Evolutionary conservation across 2,329 filamentous ascomycete genomes (phyloP).

Genomic region (Alternaria novae-zelandiae): DNA sequence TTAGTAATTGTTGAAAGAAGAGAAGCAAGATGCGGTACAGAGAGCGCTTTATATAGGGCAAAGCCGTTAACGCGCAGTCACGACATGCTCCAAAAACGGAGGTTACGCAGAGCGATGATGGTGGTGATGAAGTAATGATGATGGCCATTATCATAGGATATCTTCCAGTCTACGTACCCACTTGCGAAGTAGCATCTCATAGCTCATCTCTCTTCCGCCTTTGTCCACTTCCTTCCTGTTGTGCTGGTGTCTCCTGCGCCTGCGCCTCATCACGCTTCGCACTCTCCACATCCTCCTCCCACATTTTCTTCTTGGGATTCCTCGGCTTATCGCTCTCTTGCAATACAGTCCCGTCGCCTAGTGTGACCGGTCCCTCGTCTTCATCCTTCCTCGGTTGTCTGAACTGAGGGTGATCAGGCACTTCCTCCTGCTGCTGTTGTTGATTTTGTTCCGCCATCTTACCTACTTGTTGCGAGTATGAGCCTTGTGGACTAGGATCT

Average conservation of each 20-base stretch:
- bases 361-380: slow-evolving; percentile 43
- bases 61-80: background rate
- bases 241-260: slow-evolving; percentile 6
- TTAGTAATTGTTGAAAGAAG: background rate
- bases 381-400: slow-evolving; percentile 28
- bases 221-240: slow-evolving; percentile 13
- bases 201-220: slow-evolving; percentile 31
- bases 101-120: background rate
- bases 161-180: background rate
- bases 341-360: slow-evolving; percentile 56
- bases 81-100: background rate
- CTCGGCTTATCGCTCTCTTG: slow-evolving; percentile 48
- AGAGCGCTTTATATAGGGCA: background rate
- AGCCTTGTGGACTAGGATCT: slow-evolving; percentile 45
- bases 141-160: background rate
- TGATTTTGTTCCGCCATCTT: slow-evolving; percentile 30
- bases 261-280: slow-evolving; percentile 37
- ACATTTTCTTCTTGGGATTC: slow-evolving; percentile 69
- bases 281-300: slow-evolving; percentile 57
- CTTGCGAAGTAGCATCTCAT: slow-evolving; percentile 2
- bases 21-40: background rate
- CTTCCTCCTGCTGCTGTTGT: slow-evolving; percentile 29
- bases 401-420: slow-evolving; percentile 32
- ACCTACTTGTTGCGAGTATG: slow-evolving; percentile 45
- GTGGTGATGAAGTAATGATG: background rate